phyloP scores from a whole-genome alignment of 768 basidiomycete species.

The Lyophyllum semitale region DNA sequence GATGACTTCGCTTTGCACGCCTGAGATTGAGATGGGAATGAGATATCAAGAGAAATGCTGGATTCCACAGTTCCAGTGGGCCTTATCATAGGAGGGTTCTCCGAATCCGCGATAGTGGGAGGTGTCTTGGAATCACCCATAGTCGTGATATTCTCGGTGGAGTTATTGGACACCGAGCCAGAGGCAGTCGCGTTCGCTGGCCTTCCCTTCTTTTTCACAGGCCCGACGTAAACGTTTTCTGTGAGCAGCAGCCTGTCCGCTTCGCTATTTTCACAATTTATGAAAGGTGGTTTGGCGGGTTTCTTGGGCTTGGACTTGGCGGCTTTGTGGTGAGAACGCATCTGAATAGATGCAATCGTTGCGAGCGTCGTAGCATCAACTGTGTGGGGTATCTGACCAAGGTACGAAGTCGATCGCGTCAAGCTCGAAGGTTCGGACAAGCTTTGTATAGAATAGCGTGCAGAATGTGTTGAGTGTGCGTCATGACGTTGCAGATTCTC shows the following conservation, averaged over 20 bases:
- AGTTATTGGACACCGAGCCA: slow-evolving; percentile 17
- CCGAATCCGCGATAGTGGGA: not conserved
- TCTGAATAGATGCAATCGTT: slow-evolving; percentile 19
- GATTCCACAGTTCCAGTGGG: not conserved
- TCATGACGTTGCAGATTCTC: not conserved
- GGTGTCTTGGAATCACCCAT: slow-evolving; percentile 18
- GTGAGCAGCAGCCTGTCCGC: slow-evolving; percentile 43
- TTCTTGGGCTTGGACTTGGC: slow-evolving; percentile 18
- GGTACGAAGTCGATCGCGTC: slow-evolving; percentile 7
- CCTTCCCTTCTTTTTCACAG: slow-evolving; percentile 46
- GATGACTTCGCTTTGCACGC: slow-evolving; percentile 2
- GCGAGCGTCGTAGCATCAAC: slow-evolving; percentile 16
- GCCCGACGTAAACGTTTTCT: slow-evolving; percentile 46
- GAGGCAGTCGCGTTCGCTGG: slow-evolving; percentile 31
- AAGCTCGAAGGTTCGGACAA: not conserved
- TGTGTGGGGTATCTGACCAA: not conserved
- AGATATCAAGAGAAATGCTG: not conserved
- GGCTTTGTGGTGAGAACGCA: slow-evolving; percentile 21
- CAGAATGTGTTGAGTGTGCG: not conserved
- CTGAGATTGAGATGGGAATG: not conserved
- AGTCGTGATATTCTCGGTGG: slow-evolving; percentile 22
- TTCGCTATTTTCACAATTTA: slow-evolving; percentile 27
- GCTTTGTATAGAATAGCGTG: not conserved
- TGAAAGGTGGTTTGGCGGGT: slow-evolving; percentile 7
- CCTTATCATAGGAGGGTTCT: not conserved